phyloP scores from a whole-genome alignment of 257 asterid species.

The Leptodermis oblonga region DNA sequence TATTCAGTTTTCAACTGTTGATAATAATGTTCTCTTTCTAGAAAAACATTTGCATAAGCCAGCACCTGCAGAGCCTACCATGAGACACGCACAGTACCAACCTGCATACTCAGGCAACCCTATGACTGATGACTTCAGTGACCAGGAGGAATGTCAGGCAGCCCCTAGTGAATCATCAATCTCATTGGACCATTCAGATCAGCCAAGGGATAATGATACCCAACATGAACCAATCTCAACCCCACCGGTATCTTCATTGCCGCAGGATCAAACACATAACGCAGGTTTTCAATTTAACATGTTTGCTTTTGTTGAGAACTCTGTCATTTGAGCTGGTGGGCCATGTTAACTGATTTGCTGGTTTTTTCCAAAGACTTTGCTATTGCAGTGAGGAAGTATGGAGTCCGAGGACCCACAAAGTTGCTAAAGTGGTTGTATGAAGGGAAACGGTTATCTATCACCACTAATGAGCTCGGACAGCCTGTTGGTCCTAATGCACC shows the following conservation, averaged over 20 bases:
- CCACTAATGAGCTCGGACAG: slow-evolving; percentile 31
- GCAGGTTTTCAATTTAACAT: slow-evolving; percentile 6
- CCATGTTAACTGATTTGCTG: background rate
- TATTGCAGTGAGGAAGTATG: slow-evolving; percentile 17
- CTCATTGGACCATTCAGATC: slow-evolving; percentile 2
- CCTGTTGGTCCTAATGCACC: slow-evolving; percentile 31
- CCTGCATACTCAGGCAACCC: slow-evolving; percentile 5
- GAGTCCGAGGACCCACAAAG: slow-evolving; percentile 28
- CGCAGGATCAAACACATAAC: background rate
- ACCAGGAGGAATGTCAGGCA: slow-evolving; percentile 14
- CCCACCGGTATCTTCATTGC: background rate
- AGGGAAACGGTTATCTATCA: slow-evolving; percentile 21
- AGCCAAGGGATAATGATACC: slow-evolving; percentile 1
- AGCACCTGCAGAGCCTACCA: slow-evolving; percentile 13
- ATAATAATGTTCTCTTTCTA: background rate
- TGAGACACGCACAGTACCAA: slow-evolving; percentile 4
- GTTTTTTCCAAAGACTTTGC: background rate
- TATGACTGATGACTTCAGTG: background rate
- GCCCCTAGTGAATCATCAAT: slow-evolving; percentile 2
- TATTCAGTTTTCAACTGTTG: background rate
- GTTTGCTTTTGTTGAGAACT: background rate
- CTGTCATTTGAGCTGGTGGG: background rate
- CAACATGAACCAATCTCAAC: slow-evolving; percentile 2
- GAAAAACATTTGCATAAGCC: background rate
- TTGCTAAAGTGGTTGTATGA: slow-evolving; percentile 16